Conservation (phyloP, 495 filamentous ascomycete species). For the Neurospora sp. region DNA sequence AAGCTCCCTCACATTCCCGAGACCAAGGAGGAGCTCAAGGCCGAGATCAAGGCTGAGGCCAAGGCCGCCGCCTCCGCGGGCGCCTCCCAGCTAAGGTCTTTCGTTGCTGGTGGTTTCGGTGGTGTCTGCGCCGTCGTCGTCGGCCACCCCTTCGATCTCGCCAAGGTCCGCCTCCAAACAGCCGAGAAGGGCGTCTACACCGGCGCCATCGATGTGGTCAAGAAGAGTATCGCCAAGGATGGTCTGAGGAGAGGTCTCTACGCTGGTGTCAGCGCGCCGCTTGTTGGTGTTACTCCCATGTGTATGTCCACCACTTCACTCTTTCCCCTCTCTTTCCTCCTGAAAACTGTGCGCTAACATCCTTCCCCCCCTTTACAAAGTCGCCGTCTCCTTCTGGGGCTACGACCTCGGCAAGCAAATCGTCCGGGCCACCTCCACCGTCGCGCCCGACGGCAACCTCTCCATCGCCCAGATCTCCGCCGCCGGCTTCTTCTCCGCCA, state of each 20-base stretch:
- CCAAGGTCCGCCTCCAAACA: slow-evolving; percentile 95
- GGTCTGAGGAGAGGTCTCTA: slow-evolving; percentile 78
- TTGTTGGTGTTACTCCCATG: slow-evolving; percentile 96
- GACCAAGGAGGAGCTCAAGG: slow-evolving; percentile 41
- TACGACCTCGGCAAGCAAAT: slow-evolving; percentile 91
- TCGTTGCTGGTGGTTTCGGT: slow-evolving; percentile 84
- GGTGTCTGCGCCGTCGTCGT: slow-evolving; percentile 88
- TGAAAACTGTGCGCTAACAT: neutral
- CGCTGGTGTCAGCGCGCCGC: slow-evolving; percentile 90
- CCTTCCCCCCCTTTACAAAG: slow-evolving; percentile 30
- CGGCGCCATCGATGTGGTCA: slow-evolving; percentile 83
- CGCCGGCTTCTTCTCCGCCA: slow-evolving; percentile 94
- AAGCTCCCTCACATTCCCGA: slow-evolving; percentile 44
- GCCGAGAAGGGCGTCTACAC: slow-evolving; percentile 88
- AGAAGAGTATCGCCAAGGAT: slow-evolving; percentile 78
- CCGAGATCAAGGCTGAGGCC: slow-evolving; percentile 37
- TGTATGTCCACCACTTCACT: slow-evolving; percentile 50
- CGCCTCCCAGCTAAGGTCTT: slow-evolving; percentile 54
- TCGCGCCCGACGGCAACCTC: slow-evolving; percentile 55
- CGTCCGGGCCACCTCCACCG: slow-evolving; percentile 56
- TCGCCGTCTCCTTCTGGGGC: slow-evolving; percentile 98
- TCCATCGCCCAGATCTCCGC: slow-evolving; percentile 81
- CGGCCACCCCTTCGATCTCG: slow-evolving; percentile 93
- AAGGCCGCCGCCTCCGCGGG: slow-evolving; percentile 37
- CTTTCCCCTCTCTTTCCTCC: neutral